Evolutionary conservation across 106 monocot genomes (phyloP).

Genomic region (Dioscorea dumetorum): DNA sequence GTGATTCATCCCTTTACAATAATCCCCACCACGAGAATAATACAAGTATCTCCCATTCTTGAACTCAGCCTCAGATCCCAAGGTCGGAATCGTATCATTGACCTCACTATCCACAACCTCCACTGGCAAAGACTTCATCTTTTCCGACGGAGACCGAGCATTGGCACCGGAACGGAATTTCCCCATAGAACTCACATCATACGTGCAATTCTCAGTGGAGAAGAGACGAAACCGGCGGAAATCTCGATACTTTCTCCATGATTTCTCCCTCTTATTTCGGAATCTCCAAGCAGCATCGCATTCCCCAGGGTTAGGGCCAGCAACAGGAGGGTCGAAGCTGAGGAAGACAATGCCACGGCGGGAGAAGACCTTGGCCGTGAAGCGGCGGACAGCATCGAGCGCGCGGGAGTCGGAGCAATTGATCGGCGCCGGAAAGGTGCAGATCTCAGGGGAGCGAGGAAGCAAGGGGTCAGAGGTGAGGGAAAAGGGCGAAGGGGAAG

Average conservation of each 20-base stretch:
- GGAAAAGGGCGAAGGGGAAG: neutral
- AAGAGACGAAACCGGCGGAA: constrained; percentile 66
- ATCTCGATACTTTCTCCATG: constrained; percentile 83
- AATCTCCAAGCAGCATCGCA: constrained; percentile 88
- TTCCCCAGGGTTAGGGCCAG: constrained; percentile 37
- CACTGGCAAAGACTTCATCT: neutral
- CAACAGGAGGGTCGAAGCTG: constrained; percentile 63
- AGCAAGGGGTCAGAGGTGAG: neutral
- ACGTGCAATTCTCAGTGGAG: constrained; percentile 44
- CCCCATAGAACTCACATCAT: constrained; percentile 34
- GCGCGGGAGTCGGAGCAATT: constrained; percentile 67
- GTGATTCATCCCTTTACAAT: constrained; percentile 55
- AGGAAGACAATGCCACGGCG: constrained; percentile 53
- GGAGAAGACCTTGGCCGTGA: constrained; percentile 38
- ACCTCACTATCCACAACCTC: constrained; percentile 38
- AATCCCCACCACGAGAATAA: constrained; percentile 63
- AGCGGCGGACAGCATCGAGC: constrained; percentile 36
- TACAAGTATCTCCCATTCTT: constrained; percentile 56
- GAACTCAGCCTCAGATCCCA: constrained; percentile 59
- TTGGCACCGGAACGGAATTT: constrained; percentile 62
- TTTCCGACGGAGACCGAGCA: constrained; percentile 18
- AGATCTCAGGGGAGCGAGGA: neutral
- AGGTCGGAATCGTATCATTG: constrained; percentile 64
- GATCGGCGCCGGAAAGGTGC: constrained; percentile 23
- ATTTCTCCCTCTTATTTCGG: constrained; percentile 73